Evolutionary conservation across 148 eudicot genomes (phyloP).

Genomic region (Camellia sinensis): DNA sequence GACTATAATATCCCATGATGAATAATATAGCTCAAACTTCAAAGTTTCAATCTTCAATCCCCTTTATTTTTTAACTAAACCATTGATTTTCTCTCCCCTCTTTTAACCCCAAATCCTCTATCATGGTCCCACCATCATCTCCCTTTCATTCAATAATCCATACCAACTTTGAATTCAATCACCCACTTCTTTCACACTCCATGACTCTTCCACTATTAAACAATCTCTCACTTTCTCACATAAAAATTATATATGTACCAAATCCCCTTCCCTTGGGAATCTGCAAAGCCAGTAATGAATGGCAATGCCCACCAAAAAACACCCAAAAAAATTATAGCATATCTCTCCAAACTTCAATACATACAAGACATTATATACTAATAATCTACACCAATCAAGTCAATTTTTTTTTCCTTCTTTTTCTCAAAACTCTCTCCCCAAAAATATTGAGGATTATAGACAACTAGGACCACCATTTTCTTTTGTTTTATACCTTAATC

Average conservation of each 20-base stretch:
- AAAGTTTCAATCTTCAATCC: slow-evolving; percentile 26
- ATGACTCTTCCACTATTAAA: slow-evolving; percentile 33
- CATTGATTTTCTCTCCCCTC: slow-evolving; percentile 28
- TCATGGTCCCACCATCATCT: slow-evolving; percentile 30
- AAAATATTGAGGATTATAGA: slow-evolving; percentile 44
- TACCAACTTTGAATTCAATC: slow-evolving; percentile 38
- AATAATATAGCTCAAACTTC: slow-evolving; percentile 24
- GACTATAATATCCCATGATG: slow-evolving; percentile 11
- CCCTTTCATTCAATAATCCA: slow-evolving; percentile 30
- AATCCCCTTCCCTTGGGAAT: slow-evolving; percentile 71
- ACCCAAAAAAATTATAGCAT: slow-evolving; percentile 20
- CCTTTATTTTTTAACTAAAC: slow-evolving; percentile 24
- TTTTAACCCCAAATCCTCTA: slow-evolving; percentile 6
- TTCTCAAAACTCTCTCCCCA: slow-evolving; percentile 33
- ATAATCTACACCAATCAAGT: slow-evolving; percentile 21
- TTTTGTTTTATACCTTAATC: slow-evolving; percentile 26
- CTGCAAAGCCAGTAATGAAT: slow-evolving; percentile 41
- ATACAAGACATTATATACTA: slow-evolving; percentile 17
- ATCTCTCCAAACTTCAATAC: slow-evolving; percentile 28
- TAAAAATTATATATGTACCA: slow-evolving; percentile 44
- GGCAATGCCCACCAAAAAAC: slow-evolving; percentile 29
- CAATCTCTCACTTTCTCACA: slow-evolving; percentile 17
- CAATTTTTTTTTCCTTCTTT: slow-evolving; percentile 1
- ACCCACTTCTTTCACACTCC: slow-evolving; percentile 32
- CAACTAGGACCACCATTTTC: slow-evolving; percentile 35